A percentile compares a stretch with the other conserved stretches of the same genome.
Conservation (phyloP, 768 basidiomycete genomes). For the Russula griseocarnosa region DNA sequence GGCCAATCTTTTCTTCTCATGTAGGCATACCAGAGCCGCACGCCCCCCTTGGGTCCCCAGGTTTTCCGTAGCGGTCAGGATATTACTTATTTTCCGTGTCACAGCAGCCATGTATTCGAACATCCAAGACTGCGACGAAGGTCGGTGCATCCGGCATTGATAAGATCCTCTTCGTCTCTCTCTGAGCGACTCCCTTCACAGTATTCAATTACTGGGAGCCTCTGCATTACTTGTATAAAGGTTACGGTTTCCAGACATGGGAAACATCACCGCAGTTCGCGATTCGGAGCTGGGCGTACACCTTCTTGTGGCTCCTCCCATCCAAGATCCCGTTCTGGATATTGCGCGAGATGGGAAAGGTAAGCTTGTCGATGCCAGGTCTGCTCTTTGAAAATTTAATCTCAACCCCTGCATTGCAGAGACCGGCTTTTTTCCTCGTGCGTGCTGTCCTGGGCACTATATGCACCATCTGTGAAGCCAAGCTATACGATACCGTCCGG, state of each 20-base stretch:
- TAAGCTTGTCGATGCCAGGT: constrained; percentile 34
- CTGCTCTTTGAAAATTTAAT: constrained; percentile 22
- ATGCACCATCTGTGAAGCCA: constrained; percentile 73
- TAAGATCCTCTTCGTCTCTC: background rate
- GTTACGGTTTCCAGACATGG: constrained; percentile 96
- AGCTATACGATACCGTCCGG: constrained; percentile 75
- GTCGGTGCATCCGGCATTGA: constrained; percentile 39
- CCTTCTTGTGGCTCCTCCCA: constrained; percentile 72
- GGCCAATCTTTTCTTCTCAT: constrained; percentile 19
- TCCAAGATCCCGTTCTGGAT: constrained; percentile 49
- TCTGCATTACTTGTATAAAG: constrained; percentile 82
- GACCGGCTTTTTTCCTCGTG: constrained; percentile 84
- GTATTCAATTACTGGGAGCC: constrained; percentile 99
- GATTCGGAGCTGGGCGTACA: constrained; percentile 94
- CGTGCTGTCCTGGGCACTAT: constrained; percentile 73
- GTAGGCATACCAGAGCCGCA: constrained; percentile 46
- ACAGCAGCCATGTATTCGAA: constrained; percentile 91
- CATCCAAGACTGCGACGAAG: constrained; percentile 96
- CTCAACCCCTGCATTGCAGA: constrained; percentile 42
- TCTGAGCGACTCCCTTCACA: constrained; percentile 35
- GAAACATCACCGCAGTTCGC: constrained; percentile 87
- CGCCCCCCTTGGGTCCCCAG: constrained; percentile 82
- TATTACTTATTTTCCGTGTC: constrained; percentile 76
- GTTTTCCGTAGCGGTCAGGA: constrained; percentile 77
- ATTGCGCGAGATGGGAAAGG: constrained; percentile 67